Base-by-base conservation (phyloP, 2,329 filamentous ascomycete species). In the Blumeria hordei region DNA sequence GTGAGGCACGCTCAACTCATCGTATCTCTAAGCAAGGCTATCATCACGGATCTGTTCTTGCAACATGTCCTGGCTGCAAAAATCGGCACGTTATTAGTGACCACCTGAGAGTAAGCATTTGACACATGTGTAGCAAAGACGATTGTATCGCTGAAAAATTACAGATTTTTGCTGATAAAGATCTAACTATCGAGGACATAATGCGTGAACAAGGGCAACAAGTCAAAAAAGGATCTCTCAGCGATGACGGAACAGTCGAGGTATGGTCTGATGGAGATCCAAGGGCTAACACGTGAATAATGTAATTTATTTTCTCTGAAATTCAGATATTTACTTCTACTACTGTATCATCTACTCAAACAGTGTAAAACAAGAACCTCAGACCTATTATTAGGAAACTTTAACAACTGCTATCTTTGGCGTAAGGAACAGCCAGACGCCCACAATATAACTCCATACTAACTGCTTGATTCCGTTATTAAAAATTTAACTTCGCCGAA, bases 11-110 rank as follows among this genome's bases (percentile, higher is more conserved):
- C 56, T 93, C 86, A n/a, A 75, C 80, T 11, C 93, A 98, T 69
- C 76, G 76, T 53, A 74, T 98, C 62, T 87, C 86, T 34, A 95
- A 96, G 68, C 92, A 96, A 65, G 92, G 87, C 35, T 98, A 98
- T 66, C 88, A 96, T 68, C 74, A 81, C 59, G 92, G 92, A 37
- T 90, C 87, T 1, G 83, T 92, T 4, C 72, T 98, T 56, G 88
- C 96, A 60, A 82, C 83, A 36, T 98, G 92, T 66, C 90, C 92
- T 0, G 72, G 73, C 3, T 98, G 92, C 69, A 80, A 81, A 63
- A 88, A 86, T 65, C 77, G 88, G 28, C 92, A 98, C 70, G 70
- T 98, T 60, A 96, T 98, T 63, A 83, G 80, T 64, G 92, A 98
- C 67, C 85, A 98, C 67, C 70, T 98, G 53, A 79, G 77, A 61